Conservation (phyloP, 345 rosid genomes). For the Gossypium arboreum region DNA sequence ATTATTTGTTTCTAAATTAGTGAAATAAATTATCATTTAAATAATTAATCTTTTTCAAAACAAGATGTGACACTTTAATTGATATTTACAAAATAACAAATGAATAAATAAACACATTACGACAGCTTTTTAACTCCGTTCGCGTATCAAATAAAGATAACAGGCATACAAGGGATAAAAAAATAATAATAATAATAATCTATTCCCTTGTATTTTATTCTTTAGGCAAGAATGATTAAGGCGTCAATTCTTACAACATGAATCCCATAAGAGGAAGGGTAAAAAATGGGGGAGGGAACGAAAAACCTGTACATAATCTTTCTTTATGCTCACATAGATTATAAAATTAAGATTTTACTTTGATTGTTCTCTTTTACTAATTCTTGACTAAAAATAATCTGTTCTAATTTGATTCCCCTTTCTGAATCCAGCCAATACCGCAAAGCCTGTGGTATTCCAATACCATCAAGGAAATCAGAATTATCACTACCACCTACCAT, state of each 20-base stretch:
- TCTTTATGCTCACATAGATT: slow-evolving; percentile 12
- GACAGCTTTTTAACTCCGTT: too few species aligned
- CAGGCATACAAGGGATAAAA: not conserved
- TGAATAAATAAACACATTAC: too few species aligned
- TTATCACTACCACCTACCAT: not conserved
- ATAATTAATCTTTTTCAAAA: too few species aligned
- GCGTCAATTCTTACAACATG: slow-evolving; percentile 26
- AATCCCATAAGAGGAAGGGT: not conserved
- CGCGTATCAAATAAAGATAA: too few species aligned
- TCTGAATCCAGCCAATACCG: not conserved
- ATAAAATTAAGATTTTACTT: not conserved
- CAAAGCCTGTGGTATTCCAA: too few species aligned
- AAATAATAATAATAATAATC: too few species aligned
- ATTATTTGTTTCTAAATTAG: too few species aligned
- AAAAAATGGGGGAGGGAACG: not conserved
- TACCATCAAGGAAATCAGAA: too few species aligned
- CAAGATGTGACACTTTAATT: too few species aligned
- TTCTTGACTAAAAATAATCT: not conserved
- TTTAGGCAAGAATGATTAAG: slow-evolving; percentile 11
- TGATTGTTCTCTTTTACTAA: not conserved
- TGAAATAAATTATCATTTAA: too few species aligned
- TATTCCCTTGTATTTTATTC: slow-evolving; percentile 22
- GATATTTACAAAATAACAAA: too few species aligned
- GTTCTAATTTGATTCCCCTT: not conserved
- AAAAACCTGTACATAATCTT: slow-evolving; percentile 18